These are phyloP conservation scores for Erigeron philadelphicus DNA, from an alignment of 140 eudicot genomes.

Conservation along the genomic window DNA sequence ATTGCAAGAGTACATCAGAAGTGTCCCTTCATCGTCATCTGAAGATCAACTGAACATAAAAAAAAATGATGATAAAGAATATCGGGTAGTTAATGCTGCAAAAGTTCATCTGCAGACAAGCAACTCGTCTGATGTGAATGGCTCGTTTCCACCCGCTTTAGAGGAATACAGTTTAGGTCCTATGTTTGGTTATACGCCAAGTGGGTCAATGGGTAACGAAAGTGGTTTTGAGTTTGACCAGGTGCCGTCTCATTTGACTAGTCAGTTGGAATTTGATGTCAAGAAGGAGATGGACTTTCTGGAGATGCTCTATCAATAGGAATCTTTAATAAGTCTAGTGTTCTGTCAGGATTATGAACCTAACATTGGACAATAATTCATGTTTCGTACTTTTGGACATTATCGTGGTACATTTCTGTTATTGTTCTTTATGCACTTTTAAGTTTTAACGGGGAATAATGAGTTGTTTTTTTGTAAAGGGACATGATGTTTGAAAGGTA, in stretches of 20 bases:
- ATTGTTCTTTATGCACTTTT: neutral
- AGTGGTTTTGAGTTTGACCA: constrained; percentile 26
- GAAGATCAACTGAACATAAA: constrained; percentile 22
- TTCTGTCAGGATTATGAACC: constrained; percentile 20
- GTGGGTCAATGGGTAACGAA: constrained; percentile 22
- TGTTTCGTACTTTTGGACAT: constrained; percentile 21
- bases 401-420: constrained; percentile 3
- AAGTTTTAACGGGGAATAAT: constrained; percentile 3
- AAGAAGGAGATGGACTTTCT: constrained; percentile 46
- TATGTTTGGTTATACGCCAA: constrained; percentile 27
- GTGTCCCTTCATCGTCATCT: constrained; percentile 37
- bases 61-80: constrained; percentile 1
- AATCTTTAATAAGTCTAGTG: neutral
- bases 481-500: neutral
- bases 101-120: constrained; percentile 14
- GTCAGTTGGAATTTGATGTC: constrained; percentile 37
- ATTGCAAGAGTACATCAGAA: constrained; percentile 39
- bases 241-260: constrained; percentile 27
- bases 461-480: neutral
- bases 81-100: constrained; percentile 1
- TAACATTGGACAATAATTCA: constrained; percentile 1
- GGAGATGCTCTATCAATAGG: constrained; percentile 42
- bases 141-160: constrained; percentile 12
- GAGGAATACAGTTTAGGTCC: constrained; percentile 27
- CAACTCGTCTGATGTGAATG: constrained; percentile 19